Percentiles rank a stretch among this genome's conserved stretches.
Conservation (phyloP, 768 basidiomycete species). For the Xanthoconium stramineum region DNA sequence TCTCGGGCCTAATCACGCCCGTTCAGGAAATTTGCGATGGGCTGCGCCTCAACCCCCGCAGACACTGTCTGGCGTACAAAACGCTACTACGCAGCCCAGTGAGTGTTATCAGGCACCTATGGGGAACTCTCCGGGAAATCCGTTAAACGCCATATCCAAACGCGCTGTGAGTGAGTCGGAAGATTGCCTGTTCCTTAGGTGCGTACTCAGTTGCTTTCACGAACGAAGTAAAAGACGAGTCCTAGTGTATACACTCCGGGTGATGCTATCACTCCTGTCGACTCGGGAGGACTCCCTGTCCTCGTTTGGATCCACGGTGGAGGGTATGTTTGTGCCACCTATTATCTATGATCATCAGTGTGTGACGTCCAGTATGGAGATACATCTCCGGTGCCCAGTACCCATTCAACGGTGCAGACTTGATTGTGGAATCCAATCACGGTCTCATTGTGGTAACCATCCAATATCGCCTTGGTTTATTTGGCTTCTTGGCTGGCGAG, state of each 20-base stretch:
- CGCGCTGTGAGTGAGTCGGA: neutral
- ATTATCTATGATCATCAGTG: neutral
- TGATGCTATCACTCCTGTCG: neutral
- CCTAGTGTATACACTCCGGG: neutral
- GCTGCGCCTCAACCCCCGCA: neutral
- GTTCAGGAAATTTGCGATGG: constrained; percentile 7
- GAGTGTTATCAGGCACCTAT: neutral
- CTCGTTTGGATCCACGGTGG: constrained; percentile 8
- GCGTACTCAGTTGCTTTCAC: neutral
- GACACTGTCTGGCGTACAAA: neutral
- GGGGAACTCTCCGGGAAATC: neutral
- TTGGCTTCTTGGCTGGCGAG: constrained; percentile 5
- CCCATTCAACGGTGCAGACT: constrained; percentile 1
- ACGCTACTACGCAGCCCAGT: neutral
- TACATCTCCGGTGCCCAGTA: neutral
- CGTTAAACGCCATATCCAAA: neutral
- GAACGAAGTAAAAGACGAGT: neutral
- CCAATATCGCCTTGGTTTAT: constrained; percentile 9
- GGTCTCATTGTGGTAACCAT: constrained; percentile 7
- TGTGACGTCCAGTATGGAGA: neutral
- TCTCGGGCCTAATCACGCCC: neutral
- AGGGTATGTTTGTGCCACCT: neutral
- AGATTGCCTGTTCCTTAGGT: constrained; percentile 10
- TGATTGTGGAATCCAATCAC: constrained; percentile 2
- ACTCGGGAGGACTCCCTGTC: constrained; percentile 3